Evolutionary conservation across 1,284 basidiomycete genomes (phyloP).

Genomic region (Wolfiporia cocos): DNA sequence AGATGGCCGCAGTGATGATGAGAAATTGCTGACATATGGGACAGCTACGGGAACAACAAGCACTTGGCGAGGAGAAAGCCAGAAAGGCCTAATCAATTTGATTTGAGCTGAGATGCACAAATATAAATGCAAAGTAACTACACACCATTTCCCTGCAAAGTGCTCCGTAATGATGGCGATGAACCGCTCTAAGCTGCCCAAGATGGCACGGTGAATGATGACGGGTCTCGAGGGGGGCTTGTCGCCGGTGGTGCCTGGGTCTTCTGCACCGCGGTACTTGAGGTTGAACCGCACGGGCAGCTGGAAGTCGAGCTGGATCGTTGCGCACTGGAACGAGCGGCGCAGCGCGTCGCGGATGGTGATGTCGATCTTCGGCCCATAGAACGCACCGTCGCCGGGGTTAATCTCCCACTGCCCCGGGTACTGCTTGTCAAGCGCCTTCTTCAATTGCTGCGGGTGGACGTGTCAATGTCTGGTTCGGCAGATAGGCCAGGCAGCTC

Average conservation of each 20-base stretch:
- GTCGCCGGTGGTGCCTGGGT: conserved; percentile 49
- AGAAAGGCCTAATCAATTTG: conserved; percentile 76
- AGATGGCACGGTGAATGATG: conserved; percentile 97
- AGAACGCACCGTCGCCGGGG: conserved; percentile 96
- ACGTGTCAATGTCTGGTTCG: background rate
- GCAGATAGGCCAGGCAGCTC: conserved; percentile 14
- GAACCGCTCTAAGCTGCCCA: conserved; percentile 94
- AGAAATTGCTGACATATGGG: conserved; percentile 61
- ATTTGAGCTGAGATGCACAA: background rate
- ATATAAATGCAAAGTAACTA: background rate
- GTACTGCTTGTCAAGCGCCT: conserved; percentile 83
- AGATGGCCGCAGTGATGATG: background rate
- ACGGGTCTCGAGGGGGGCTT: conserved; percentile 76
- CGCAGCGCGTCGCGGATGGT: conserved; percentile 91
- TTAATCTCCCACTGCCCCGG: conserved; percentile 93
- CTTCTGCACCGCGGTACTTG: conserved; percentile 80
- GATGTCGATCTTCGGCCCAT: conserved; percentile 98
- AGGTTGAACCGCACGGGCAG: conserved; percentile 98
- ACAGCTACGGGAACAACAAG: conserved; percentile 91
- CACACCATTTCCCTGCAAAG: conserved; percentile 94
- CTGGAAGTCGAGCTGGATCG: conserved; percentile 99
- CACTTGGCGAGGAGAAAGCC: conserved; percentile 94
- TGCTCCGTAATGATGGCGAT: conserved; percentile 98
- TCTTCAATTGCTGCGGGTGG: conserved; percentile 70
- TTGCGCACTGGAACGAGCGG: conserved; percentile 96